Percentiles rank a stretch among this genome's conserved stretches.
Conservation (phyloP, 2,329 filamentous ascomycete genomes). For the Cadophora luteo-olivacea region DNA sequence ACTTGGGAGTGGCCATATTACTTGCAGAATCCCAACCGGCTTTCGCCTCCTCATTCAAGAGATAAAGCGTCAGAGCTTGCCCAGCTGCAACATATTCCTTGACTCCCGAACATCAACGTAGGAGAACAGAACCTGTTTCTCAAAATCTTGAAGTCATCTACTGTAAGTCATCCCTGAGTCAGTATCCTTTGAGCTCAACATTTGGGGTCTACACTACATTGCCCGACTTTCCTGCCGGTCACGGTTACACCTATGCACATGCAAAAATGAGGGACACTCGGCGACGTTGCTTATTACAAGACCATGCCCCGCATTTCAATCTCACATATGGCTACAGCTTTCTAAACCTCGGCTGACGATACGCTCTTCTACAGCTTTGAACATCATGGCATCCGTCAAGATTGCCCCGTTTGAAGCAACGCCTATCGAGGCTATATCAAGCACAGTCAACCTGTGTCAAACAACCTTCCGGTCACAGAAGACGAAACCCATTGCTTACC, state of each 20-base stretch:
- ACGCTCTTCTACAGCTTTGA: background rate
- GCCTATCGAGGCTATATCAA: conserved; percentile 68
- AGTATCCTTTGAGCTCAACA: too few species aligned
- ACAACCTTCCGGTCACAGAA: conserved; percentile 78
- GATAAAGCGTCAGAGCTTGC: too few species aligned
- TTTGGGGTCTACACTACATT: too few species aligned
- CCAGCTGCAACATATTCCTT: background rate
- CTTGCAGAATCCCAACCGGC: too few species aligned
- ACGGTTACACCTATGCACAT: background rate
- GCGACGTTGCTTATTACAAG: background rate
- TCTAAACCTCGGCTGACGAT: background rate
- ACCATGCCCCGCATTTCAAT: background rate
- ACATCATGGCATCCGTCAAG: conserved; percentile 35
- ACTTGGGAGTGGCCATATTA: too few species aligned
- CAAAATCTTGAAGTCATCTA: background rate
- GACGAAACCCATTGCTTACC: conserved; percentile 83
- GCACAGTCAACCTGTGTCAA: conserved; percentile 65
- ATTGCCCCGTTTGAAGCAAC: conserved; percentile 61
- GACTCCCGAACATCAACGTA: background rate
- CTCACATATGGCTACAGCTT: too few species aligned
- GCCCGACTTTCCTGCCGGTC: background rate
- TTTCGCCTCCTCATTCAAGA: too few species aligned
- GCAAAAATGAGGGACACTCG: background rate
- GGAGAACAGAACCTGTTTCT: background rate
- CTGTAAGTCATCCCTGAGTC: background rate